Conservation (phyloP, 345 rosid species). For the Salix arbutifolia region DNA sequence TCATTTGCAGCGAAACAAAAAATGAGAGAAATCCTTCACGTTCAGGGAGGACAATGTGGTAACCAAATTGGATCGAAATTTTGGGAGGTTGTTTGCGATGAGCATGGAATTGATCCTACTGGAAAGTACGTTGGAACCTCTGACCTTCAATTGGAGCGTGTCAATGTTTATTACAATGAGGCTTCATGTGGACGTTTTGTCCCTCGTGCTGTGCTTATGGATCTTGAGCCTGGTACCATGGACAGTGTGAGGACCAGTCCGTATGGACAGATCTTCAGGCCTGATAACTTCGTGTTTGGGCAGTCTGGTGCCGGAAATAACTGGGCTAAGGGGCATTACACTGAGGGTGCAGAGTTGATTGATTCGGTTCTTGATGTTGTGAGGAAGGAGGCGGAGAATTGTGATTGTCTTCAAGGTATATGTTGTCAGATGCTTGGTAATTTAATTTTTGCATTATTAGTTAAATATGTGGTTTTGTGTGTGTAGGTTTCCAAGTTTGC, state of each 20-base stretch:
- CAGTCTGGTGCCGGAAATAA: conserved; percentile 31
- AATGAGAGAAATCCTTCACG: conserved; percentile 30
- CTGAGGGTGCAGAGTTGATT: conserved; percentile 28
- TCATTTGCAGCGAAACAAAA: background rate
- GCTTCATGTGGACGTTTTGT: conserved; percentile 23
- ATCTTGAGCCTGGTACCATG: conserved; percentile 31
- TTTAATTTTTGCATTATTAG: background rate
- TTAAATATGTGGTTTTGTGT: background rate
- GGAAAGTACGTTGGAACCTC: conserved; percentile 24
- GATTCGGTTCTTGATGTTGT: conserved; percentile 28
- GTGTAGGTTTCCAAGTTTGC: conserved; percentile 26
- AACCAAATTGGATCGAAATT: conserved; percentile 28
- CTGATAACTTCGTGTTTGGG: conserved; percentile 29
- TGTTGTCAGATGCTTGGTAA: background rate
- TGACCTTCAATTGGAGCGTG: conserved; percentile 25
- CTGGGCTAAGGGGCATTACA: conserved; percentile 29
- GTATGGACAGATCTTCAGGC: conserved; percentile 24
- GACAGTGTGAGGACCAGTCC: conserved; percentile 30
- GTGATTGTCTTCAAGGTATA: conserved; percentile 28
- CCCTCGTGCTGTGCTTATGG: conserved; percentile 30
- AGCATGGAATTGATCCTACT: conserved; percentile 26
- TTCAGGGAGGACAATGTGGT: conserved; percentile 28
- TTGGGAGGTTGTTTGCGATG: conserved; percentile 28
- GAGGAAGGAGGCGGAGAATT: conserved; percentile 28
- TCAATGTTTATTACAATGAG: conserved; percentile 25